Evolutionary conservation across 768 basidiomycete species (phyloP).

Genomic region (Pulveroboletus sp.): DNA sequence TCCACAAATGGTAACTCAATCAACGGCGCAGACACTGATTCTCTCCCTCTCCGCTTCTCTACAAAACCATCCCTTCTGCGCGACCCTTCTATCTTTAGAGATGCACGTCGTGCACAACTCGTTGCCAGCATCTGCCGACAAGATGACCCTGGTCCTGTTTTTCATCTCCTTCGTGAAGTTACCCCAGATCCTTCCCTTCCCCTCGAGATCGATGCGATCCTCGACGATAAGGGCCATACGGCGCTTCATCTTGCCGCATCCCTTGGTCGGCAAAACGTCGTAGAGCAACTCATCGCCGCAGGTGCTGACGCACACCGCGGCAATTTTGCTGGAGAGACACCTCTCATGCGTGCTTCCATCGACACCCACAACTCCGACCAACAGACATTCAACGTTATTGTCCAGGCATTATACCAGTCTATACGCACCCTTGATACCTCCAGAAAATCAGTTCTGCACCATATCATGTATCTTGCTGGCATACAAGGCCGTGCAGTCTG

Average conservation of each 20-base stretch:
- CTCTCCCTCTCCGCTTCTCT: slow-evolving; percentile 56
- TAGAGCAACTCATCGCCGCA: slow-evolving; percentile 62
- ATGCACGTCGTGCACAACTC: slow-evolving; percentile 55
- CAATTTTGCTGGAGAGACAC: slow-evolving; percentile 91
- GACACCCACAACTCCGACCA: slow-evolving; percentile 81
- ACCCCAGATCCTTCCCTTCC: slow-evolving; percentile 37
- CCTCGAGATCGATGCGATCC: slow-evolving; percentile 70
- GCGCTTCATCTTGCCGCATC: slow-evolving; percentile 92
- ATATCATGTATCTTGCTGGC: slow-evolving; percentile 85
- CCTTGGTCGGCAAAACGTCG: slow-evolving; percentile 63
- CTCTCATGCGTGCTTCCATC: slow-evolving; percentile 87
- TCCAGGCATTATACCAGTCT: slow-evolving; percentile 60
- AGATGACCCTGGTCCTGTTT: slow-evolving; percentile 59
- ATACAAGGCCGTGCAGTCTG: slow-evolving; percentile 80
- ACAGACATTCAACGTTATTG: slow-evolving; percentile 66
- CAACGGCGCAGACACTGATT: slow-evolving; percentile 40
- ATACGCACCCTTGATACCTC: slow-evolving; percentile 88
- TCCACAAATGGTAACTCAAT: slow-evolving; percentile 41
- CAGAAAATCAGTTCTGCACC: slow-evolving; percentile 83
- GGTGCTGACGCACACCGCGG: slow-evolving; percentile 90
- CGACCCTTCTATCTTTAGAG: slow-evolving; percentile 48
- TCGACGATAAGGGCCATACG: slow-evolving; percentile 94
- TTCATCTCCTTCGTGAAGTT: slow-evolving; percentile 64
- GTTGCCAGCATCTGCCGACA: slow-evolving; percentile 62
- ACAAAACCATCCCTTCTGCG: slow-evolving; percentile 56